A percentile compares a stretch with the other conserved stretches of the same genome.
phyloP scores from a whole-genome alignment of 768 basidiomycete species.

The Tulasnella sp. region DNA sequence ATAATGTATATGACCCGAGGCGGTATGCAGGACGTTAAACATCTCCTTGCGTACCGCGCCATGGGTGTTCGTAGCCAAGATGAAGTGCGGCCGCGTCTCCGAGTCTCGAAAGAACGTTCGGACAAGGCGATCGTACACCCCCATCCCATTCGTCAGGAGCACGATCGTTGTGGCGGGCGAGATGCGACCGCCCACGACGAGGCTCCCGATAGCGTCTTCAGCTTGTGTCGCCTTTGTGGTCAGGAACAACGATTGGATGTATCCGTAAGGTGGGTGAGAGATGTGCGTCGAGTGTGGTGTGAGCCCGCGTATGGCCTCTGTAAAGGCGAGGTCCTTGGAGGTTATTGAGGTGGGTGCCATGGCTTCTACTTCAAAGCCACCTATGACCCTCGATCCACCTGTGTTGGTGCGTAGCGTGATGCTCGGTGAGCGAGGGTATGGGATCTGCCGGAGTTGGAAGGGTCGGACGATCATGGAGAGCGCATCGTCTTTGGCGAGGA shows the following conservation, averaged over 20 bases:
- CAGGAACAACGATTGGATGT: constrained; percentile 70
- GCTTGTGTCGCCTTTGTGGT: constrained; percentile 69
- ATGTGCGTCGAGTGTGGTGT: not conserved
- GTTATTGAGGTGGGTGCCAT: constrained; percentile 10
- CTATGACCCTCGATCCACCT: constrained; percentile 16
- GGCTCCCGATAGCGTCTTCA: constrained; percentile 40
- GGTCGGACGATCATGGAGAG: constrained; percentile 63
- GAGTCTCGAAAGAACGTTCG: constrained; percentile 59
- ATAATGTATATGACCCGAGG: constrained; percentile 60
- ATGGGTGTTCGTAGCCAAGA: constrained; percentile 74
- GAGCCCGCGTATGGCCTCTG: not conserved
- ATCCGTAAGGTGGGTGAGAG: constrained; percentile 10
- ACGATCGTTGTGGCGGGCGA: constrained; percentile 66
- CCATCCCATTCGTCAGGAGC: constrained; percentile 92
- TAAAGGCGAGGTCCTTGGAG: not conserved
- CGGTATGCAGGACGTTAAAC: constrained; percentile 55
- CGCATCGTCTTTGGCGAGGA: constrained; percentile 39
- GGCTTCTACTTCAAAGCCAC: constrained; percentile 23
- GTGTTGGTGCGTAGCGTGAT: constrained; percentile 7
- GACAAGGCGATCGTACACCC: constrained; percentile 71
- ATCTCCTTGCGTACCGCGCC: constrained; percentile 47
- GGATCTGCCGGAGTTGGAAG: constrained; percentile 28
- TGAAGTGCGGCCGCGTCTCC: constrained; percentile 65
- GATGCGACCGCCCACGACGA: constrained; percentile 47
- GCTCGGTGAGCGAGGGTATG: constrained; percentile 21